Evolutionary conservation across 2,329 filamentous ascomycete species (phyloP).

Genomic region (Aaosphaeria pasadenensis): DNA sequence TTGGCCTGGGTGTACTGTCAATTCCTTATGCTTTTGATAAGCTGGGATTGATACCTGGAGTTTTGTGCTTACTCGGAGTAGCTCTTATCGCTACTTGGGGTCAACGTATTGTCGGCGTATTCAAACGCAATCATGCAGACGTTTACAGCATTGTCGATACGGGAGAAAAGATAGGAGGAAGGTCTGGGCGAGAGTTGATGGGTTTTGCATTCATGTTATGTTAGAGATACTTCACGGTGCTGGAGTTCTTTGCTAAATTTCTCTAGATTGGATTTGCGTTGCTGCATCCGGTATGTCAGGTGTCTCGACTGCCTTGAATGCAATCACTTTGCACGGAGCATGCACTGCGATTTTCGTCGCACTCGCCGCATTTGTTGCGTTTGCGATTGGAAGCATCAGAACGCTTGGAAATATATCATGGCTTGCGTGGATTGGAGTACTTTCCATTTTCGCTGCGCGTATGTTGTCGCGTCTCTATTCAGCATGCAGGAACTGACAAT

Average conservation of each 20-base stretch:
- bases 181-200: not conserved
- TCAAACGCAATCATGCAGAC: not conserved
- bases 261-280: not conserved
- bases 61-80: not conserved
- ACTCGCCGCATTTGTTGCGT: conserved; percentile 54
- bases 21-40: not conserved
- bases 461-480: conserved; percentile 35
- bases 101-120: not conserved
- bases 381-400: conserved; percentile 60
- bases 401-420: conserved; percentile 50
- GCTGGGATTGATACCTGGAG: not conserved
- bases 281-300: not conserved
- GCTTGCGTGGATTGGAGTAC: conserved; percentile 40
- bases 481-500: conserved; percentile 44
- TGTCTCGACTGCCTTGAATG: not conserved
- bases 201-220: too few relatives aligned
- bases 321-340: conserved; percentile 1
- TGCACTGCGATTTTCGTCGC: not conserved
- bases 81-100: not conserved
- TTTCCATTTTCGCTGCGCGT: conserved; percentile 59
- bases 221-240: too few relatives aligned
- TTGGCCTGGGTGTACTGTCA: not conserved
- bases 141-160: not conserved
- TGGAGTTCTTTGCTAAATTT: too few relatives aligned
- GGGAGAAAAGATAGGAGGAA: not conserved